Conservation (phyloP, 768 basidiomycete species). For the Candolleomyces aberdarensis region DNA sequence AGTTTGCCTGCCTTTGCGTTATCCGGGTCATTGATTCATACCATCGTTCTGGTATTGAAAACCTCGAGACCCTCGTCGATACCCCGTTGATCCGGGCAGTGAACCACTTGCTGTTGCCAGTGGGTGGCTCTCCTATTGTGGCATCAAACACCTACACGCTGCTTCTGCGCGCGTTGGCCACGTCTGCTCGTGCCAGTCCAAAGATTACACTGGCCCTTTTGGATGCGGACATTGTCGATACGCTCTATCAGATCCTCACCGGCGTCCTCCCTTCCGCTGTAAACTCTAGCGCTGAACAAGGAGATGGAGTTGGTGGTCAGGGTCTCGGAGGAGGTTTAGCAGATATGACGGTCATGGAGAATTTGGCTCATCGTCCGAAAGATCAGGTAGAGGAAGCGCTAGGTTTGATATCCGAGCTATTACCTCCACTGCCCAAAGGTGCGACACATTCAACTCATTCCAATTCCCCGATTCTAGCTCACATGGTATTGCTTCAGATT, state of each 20-base stretch:
- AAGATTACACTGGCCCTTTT: conserved; percentile 83
- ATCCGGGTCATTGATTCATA: conserved; percentile 94
- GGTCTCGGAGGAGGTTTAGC: conserved; percentile 85
- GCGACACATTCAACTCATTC: conserved; percentile 11
- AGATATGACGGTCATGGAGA: conserved; percentile 98
- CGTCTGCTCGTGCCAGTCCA: conserved; percentile 83
- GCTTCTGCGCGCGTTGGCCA: conserved; percentile 81
- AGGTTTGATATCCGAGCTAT: conserved; percentile 82
- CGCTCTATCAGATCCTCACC: conserved; percentile 91
- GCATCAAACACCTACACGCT: conserved; percentile 86
- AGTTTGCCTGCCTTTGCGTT: conserved; percentile 92
- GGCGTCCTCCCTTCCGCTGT: conserved; percentile 81
- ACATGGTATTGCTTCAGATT: conserved; percentile 51
- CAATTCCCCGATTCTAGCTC: conserved; percentile 1
- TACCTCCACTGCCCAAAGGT: conserved; percentile 95
- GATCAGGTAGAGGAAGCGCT: conserved; percentile 96
- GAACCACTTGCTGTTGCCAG: conserved; percentile 80
- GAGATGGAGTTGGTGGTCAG: conserved; percentile 60
- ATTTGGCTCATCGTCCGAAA: conserved; percentile 92
- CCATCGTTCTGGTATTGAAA: conserved; percentile 77
- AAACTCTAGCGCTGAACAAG: conserved; percentile 52
- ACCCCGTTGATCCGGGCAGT: conserved; percentile 76
- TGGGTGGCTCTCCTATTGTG: conserved; percentile 83
- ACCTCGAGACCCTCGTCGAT: conserved; percentile 84
- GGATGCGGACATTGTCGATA: conserved; percentile 91